Conservation (phyloP, 129 eudicot genomes). For the Oenanthe sinensis region DNA sequence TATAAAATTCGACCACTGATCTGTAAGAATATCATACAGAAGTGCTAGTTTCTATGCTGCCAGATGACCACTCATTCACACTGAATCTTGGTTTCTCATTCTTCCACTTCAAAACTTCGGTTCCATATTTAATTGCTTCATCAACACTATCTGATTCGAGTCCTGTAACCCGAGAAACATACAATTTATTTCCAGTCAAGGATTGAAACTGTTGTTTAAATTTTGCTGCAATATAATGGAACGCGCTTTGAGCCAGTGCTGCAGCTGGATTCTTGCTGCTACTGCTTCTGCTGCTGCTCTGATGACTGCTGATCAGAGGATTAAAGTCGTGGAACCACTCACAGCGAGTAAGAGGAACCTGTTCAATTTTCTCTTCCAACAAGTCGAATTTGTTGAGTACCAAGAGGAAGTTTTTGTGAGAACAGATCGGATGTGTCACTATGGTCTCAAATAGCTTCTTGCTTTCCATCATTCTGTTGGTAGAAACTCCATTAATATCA, state of each 20-base stretch:
- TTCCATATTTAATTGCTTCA: constrained; percentile 47
- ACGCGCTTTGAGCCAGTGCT: constrained; percentile 52
- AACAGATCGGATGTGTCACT: constrained; percentile 41
- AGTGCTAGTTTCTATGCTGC: constrained; percentile 38
- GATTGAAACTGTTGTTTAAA: constrained; percentile 48
- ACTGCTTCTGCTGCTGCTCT: constrained; percentile 7
- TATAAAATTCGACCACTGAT: not conserved
- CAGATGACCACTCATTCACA: constrained; percentile 40
- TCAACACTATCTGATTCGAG: constrained; percentile 55
- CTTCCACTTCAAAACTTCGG: constrained; percentile 65
- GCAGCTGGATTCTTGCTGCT: constrained; percentile 17
- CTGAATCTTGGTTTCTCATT: constrained; percentile 28
- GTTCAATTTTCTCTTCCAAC: constrained; percentile 58
- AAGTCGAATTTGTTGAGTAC: constrained; percentile 74
- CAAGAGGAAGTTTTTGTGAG: constrained; percentile 44
- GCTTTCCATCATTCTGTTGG: constrained; percentile 57
- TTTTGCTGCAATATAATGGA: constrained; percentile 62
- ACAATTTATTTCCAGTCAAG: constrained; percentile 57
- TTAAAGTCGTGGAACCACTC: constrained; percentile 49
- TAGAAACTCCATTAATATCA: constrained; percentile 26
- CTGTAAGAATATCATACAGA: constrained; percentile 9
- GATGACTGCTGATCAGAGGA: not conserved
- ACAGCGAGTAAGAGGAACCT: constrained; percentile 50
- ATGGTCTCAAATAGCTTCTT: constrained; percentile 36
- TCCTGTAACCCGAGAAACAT: constrained; percentile 51